Evolutionary conservation across 2,329 filamentous ascomycete genomes (phyloP), one percentile per base, ranked within the genome.

Genomic region (Hirsutella rhossiliensis): DNA sequence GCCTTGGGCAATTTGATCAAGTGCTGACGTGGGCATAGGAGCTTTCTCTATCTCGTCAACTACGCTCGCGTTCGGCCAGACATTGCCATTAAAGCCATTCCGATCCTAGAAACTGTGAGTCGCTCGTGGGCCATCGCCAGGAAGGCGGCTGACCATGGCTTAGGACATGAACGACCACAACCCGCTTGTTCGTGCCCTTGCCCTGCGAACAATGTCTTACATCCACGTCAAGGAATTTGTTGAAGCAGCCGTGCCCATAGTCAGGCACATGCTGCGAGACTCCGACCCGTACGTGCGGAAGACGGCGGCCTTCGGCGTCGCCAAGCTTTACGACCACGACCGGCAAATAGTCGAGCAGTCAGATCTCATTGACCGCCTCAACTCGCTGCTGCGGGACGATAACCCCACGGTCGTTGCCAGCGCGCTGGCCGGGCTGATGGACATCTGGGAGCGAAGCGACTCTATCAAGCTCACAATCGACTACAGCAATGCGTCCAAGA

Each of bases 391-490:
- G 45, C 80, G 88, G 57, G 92, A 98, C 54, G 90, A 97, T 61
- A 98, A 98, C 57, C 90, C 92, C 0, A 98, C 92, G 0, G 92
- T 98, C 3, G 90, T 98, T 19, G 90, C 92, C 11, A 96, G 89
- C 60, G 89, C 94, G 7, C 66, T 98, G 49, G 90, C 92, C 23
- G 76, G 85, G 31, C 63, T 98, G 56, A 92, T 95, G 78, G 92
- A 98, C 63, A 97, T 98, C 41, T 98, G 92, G 92, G 92, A 97
- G 62, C 77, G 90, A 46, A 97, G 89, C 60, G 90, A 97, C 63
- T 87, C 85, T 46, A 98, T 98, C 64, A 96, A 95, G 62, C 79
- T 98, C 50, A 97, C 92, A 4, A 96, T 98, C 55, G 92, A 98
- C 66, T 97, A 98, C 61, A 80, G 80, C 49, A 98, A 94, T 65